Conservation (phyloP, 495 filamentous ascomycete species). For the Tuber umbilicatum region DNA sequence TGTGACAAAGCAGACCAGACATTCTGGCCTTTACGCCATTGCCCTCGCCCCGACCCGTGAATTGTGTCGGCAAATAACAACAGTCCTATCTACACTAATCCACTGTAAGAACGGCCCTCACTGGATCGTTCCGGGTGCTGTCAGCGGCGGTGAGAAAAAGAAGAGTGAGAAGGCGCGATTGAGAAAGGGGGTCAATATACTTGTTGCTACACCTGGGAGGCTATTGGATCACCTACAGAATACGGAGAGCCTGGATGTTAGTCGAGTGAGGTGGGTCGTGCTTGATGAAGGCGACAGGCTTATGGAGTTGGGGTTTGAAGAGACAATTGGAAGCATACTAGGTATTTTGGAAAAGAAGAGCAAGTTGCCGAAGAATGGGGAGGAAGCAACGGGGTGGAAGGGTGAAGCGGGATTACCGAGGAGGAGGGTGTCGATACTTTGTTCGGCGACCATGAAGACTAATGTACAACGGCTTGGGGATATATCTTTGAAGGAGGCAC, state of each 20-base stretch:
- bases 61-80: constrained; percentile 82
- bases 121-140: constrained; percentile 85
- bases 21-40: constrained; percentile 87
- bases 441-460: constrained; percentile 95
- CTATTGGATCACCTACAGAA: constrained; percentile 86
- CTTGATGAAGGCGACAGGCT: constrained; percentile 92
- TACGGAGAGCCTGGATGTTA: constrained; percentile 79
- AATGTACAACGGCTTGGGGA: constrained; percentile 85
- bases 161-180: constrained; percentile 91
- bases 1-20: constrained; percentile 55
- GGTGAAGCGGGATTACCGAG: constrained; percentile 57
- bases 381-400: constrained; percentile 36
- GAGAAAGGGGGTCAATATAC: constrained; percentile 86
- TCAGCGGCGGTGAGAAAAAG: constrained; percentile 95
- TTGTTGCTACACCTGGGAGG: constrained; percentile 88
- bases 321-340: constrained; percentile 60
- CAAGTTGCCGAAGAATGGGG: constrained; percentile 46
- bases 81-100: constrained; percentile 72
- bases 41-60: constrained; percentile 88
- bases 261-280: constrained; percentile 84
- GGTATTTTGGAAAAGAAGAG: constrained; percentile 74
- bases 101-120: constrained; percentile 60
- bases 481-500: constrained; percentile 87
- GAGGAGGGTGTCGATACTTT: constrained; percentile 78
- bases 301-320: constrained; percentile 95